Conservation (phyloP, 106 monocot genomes). For the Acorus gramineus region DNA sequence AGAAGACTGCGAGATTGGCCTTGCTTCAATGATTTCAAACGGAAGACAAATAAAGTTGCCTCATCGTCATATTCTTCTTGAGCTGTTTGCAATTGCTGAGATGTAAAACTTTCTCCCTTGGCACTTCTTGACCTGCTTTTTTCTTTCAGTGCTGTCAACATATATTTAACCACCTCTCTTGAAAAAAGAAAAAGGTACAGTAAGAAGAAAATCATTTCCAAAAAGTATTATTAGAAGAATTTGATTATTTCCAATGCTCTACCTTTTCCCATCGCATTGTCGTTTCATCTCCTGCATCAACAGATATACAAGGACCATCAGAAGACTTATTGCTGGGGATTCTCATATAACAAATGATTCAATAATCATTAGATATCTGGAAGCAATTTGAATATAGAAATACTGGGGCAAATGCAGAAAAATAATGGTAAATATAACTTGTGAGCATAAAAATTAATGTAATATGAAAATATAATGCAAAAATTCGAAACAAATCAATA, state of each 20-base stretch:
- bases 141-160: constrained; percentile 50
- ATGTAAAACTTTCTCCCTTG: constrained; percentile 44
- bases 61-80: constrained; percentile 78
- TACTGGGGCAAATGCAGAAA: too few relatives aligned
- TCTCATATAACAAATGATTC: constrained; percentile 2
- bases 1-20: constrained; percentile 84
- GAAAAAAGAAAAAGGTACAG: constrained; percentile 3
- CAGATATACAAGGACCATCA: too few relatives aligned
- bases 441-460: too few relatives aligned
- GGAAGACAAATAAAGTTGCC: constrained; percentile 80
- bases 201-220: background rate
- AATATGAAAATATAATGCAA: too few relatives aligned
- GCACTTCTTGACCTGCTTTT: constrained; percentile 52
- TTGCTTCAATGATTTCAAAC: constrained; percentile 92
- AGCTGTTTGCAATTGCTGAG: constrained; percentile 61
- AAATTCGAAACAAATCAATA: too few relatives aligned
- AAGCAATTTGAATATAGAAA: too few relatives aligned
- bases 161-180: constrained; percentile 60
- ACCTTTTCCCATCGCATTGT: constrained; percentile 84
- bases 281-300: constrained; percentile 76
- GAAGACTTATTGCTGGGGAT: too few relatives aligned
- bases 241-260: background rate
- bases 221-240: background rate
- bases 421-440: too few relatives aligned
- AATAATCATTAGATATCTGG: background rate